Percentiles rank a stretch among this genome's conserved stretches.
These are phyloP conservation scores for Pseudomonodictys pantanalensis DNA, from an alignment of 495 filamentous ascomycete species.

Conservation along the genomic window DNA sequence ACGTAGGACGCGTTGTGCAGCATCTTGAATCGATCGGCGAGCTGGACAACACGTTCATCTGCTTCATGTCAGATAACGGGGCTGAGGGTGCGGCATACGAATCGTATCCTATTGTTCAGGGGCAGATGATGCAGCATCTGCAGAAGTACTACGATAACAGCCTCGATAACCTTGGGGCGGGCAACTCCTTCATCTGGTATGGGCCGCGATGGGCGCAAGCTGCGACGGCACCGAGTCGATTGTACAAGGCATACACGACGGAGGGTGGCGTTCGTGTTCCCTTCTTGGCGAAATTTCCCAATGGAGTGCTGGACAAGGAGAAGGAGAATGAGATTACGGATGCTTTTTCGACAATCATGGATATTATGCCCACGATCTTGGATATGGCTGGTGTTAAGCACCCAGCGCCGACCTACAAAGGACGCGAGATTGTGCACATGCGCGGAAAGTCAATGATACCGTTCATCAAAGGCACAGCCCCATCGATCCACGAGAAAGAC, in stretches of 20 bases:
- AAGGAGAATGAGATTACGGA: slow-evolving; percentile 48
- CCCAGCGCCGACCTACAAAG: slow-evolving; percentile 56
- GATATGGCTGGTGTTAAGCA: slow-evolving; percentile 60
- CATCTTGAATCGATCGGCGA: slow-evolving; percentile 57
- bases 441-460: slow-evolving; percentile 52
- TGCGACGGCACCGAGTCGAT: slow-evolving; percentile 59
- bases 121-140: slow-evolving; percentile 49
- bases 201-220: slow-evolving; percentile 64
- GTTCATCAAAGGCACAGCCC: slow-evolving; percentile 40
- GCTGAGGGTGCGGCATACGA: slow-evolving; percentile 62
- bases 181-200: slow-evolving; percentile 64
- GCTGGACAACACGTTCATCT: slow-evolving; percentile 61
- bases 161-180: slow-evolving; percentile 59
- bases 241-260: slow-evolving; percentile 62
- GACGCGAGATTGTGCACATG: slow-evolving; percentile 57
- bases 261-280: slow-evolving; percentile 61
- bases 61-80: slow-evolving; percentile 66
- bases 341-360: slow-evolving; percentile 63
- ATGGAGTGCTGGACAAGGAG: not conserved
- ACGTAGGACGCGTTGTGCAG: slow-evolving; percentile 58
- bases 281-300: slow-evolving; percentile 49
- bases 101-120: slow-evolving; percentile 51
- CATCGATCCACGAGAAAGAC: slow-evolving; percentile 49
- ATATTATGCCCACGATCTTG: slow-evolving; percentile 59
- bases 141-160: slow-evolving; percentile 63